Evolutionary conservation across 768 basidiomycete genomes (phyloP), one percentile per base, ranked within the genome.

Genomic region (Kwoniella mangroviensis): DNA sequence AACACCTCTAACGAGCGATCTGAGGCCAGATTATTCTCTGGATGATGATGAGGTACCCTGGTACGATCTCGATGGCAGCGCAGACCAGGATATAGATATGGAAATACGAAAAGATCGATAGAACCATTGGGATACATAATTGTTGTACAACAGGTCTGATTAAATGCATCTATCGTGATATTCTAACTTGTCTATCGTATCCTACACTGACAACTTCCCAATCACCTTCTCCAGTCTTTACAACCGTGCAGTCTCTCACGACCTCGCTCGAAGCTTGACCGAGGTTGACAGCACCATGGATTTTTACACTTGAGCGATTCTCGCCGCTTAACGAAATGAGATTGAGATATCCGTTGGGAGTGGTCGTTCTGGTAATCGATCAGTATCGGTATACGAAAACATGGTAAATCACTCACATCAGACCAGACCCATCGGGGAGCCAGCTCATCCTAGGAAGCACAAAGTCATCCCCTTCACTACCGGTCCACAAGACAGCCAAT

Each of bases 401-500:
- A 51, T 19, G 51, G n/a, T n/a, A 45, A 19, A 7, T 22, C 19
- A 79, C 81, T 79, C 66, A 82, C 81, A 83, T 68, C 11, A 83
- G 34, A 26, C 80, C 82, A 28, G 74, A 73, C 15, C 80, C 80
- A 60, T 80, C 80, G 2, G 80, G 80, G 21, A 83, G 65, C 82
- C 82, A 83, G 5, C 71, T 68, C 79, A 83, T 80, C 4, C 80
- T 67, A 1, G 82, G 82, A 6, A 83, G 70, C 26, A 81, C 82
- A 45, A 79, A 83, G 24, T 77, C 77, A 59, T 83, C 82, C 3
- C 68, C 71, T 22, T 77, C 78, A 21, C 61, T 49, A 4, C 77
- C 79, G n/a, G 77, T 83, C 82, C 82, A 83, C 10, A 83, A 63
- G 55, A 77, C 78, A 11, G 68, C 78, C 26, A 81, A 60, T 19